phyloP scores from a whole-genome alignment of 73 alveolate species.

The Blepharisma japonicum region DNA sequence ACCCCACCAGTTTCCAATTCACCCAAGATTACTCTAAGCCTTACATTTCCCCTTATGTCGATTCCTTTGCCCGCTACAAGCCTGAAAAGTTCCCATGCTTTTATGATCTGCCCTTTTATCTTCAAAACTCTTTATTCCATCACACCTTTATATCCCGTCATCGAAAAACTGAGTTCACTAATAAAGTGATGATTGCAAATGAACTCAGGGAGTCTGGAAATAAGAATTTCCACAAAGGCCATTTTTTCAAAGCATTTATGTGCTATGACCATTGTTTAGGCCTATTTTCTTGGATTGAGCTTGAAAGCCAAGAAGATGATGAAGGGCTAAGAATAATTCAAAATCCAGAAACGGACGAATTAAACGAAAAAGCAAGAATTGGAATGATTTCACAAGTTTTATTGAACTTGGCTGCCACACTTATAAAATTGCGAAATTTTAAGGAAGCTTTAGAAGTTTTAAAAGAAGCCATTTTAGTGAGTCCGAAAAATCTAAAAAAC shows the following conservation, averaged over 20 bases:
- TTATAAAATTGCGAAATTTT: neutral
- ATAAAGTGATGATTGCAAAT: neutral
- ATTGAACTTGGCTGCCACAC: neutral
- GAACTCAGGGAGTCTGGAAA: constrained; percentile 1
- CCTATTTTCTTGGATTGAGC: neutral
- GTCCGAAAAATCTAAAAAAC: neutral
- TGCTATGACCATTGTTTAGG: neutral
- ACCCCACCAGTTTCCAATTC: neutral
- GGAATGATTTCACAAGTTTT: neutral
- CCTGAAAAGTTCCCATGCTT: neutral
- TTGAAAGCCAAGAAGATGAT: neutral
- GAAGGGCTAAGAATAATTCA: neutral
- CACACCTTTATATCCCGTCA: neutral
- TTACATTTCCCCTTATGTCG: neutral
- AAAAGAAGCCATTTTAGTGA: neutral
- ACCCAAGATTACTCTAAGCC: neutral
- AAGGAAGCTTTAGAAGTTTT: neutral
- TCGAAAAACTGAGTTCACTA: neutral
- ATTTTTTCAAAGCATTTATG: neutral
- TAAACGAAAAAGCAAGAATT: neutral
- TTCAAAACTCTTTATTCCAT: constrained; percentile 1
- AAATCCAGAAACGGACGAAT: neutral
- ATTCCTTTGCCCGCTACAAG: neutral
- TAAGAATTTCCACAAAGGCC: constrained; percentile 10
- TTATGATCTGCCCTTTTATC: neutral